A percentile compares a stretch with the other conserved stretches of the same genome.
Evolutionary conservation across 805 yeast species (phyloP).

Genomic region (Metschnikowia drakensbergensis): DNA sequence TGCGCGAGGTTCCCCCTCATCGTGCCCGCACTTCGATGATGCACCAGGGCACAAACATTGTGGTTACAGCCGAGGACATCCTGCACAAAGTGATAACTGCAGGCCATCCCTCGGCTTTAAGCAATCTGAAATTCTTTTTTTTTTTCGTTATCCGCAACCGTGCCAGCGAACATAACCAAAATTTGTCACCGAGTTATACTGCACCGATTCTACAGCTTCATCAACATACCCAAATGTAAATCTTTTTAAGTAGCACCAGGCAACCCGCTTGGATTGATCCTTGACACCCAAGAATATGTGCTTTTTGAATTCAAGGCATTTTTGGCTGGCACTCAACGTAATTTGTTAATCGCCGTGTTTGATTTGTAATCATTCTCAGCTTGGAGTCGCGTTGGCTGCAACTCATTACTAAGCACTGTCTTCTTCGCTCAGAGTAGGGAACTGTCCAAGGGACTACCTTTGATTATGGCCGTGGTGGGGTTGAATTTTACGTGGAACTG

Average conservation of each 20-base stretch:
- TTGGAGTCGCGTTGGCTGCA: conserved; percentile 1
- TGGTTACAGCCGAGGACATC: neutral
- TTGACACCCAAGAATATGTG: neutral
- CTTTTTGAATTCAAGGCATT: neutral
- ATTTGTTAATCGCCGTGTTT: neutral
- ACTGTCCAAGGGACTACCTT: neutral
- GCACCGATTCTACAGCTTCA: too few species aligned
- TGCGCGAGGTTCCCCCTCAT: conserved; percentile 3
- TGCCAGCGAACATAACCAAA: neutral
- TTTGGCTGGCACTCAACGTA: neutral
- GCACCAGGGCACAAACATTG: neutral
- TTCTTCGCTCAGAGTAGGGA: neutral
- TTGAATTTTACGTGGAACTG: neutral
- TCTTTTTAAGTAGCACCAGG: too few species aligned
- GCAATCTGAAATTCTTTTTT: neutral
- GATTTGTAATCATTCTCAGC: neutral
- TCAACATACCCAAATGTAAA: too few species aligned
- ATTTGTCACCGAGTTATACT: neutral
- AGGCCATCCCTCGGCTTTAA: neutral
- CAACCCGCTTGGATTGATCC: too few species aligned
- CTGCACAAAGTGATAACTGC: neutral
- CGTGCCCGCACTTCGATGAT: neutral
- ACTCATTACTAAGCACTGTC: neutral
- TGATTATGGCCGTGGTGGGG: neutral
- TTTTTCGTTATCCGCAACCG: neutral